Evolutionary conservation across 192 early-diverging fungal genomes (phyloP), one percentile per base, ranked within the genome.

Genomic region (Lunasporangiospora selenospora): DNA sequence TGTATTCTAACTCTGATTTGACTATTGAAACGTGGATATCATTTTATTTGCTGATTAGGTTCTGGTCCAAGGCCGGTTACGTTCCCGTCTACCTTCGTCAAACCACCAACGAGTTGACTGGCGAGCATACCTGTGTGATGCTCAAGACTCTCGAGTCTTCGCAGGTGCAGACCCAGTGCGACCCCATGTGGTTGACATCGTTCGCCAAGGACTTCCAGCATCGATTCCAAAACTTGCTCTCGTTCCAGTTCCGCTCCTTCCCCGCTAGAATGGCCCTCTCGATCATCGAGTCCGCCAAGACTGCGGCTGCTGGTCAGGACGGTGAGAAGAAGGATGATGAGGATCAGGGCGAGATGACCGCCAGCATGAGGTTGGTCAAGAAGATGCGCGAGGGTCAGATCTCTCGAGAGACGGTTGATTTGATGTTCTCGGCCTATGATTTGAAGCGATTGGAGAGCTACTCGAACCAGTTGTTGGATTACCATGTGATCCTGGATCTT

Each of bases 121-220:
- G 98, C 54, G 98, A 99, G 75, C 93, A 98, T 67, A 95, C 98
- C 7, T 97, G 95, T 65, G 92, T 99, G 9, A 97, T 99, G 95
- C 83, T 99, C 34, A 92, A 91, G 55, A 87, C 88, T 4, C 80
- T 99, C 24, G 64, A 82, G 9, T 69, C 67, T 19, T 76, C 60
- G 2, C 77, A 75, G 7, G 50, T 54, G 65, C 65, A 43, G 67
- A 86, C 76, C 41, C 82, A 43, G 69, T 88, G 63, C 52, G 80
- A 79, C 18, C 69, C 80, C 29, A 81, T 87, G 27, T 99, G 98
- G 98, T 70, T 99, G 40, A 81, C 84, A 42, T 87, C 87, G 15
- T 99, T 98, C 85, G 83, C 91, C 24, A 86, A 86, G 61, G 98
- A 99, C 61, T 99, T 99, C 80, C 83, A 92, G 29, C 87, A 87